A percentile compares a stretch with the other conserved stretches of the same genome.
Conservation (phyloP, 768 basidiomycete genomes). For the Suillus spraguei region DNA sequence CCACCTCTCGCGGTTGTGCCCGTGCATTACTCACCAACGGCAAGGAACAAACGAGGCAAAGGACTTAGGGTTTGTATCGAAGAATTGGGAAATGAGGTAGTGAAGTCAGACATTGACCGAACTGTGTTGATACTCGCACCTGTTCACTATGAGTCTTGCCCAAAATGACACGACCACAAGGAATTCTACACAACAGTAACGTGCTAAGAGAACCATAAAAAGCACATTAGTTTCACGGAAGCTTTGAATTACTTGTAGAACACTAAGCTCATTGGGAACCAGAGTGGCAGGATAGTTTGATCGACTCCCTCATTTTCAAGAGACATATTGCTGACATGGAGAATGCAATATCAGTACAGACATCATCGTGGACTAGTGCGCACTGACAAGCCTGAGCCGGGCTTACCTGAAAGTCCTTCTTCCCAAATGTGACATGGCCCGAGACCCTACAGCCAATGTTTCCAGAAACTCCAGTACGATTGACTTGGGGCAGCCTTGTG, state of each 20-base stretch:
- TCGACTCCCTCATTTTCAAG: background rate
- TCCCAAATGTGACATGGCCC: no score
- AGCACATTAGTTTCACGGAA: background rate
- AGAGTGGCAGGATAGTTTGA: background rate
- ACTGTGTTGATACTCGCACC: conserved; percentile 36
- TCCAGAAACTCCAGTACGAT: background rate
- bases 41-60: conserved; percentile 70
- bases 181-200: conserved; percentile 57
- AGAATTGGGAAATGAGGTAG: conserved; percentile 22
- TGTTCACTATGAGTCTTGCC: conserved; percentile 57
- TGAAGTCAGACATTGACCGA: background rate
- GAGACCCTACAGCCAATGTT: background rate
- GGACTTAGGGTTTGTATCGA: conserved; percentile 49
- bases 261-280: background rate
- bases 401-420: no score
- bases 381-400: no score
- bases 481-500: background rate
- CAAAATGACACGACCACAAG: conserved; percentile 37
- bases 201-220: conserved; percentile 38
- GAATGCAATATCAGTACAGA: background rate
- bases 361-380: no score
- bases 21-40: conserved; percentile 54
- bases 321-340: background rate
- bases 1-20: conserved; percentile 35
- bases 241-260: background rate